phyloP scores from a whole-genome alignment of 108 stramenopile species.

The Cyclotella sp. region DNA sequence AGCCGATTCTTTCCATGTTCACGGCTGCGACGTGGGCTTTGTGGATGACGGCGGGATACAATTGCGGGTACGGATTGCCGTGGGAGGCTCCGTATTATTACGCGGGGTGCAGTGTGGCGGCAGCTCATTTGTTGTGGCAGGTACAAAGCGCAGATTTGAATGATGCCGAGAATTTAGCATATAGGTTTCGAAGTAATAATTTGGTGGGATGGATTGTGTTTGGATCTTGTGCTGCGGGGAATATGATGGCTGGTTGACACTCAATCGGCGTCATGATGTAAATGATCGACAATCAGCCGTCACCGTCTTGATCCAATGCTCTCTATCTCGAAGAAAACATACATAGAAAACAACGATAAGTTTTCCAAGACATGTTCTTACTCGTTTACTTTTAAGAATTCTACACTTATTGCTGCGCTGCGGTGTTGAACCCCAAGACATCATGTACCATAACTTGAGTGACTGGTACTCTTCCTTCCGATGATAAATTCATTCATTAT shows the following conservation, averaged over 20 bases:
- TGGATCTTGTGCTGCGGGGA: constrained; percentile 71
- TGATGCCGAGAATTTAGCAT: constrained; percentile 78
- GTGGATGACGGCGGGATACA: constrained; percentile 74
- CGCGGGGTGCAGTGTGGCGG: constrained; percentile 64
- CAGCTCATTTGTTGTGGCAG: constrained; percentile 88
- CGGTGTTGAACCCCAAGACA: too few species aligned
- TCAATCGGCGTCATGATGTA: neutral
- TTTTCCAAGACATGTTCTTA: too few species aligned
- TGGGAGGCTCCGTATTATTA: constrained; percentile 55
- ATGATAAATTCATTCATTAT: too few species aligned
- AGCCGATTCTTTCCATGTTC: constrained; percentile 70
- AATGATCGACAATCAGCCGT: neutral
- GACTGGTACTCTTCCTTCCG: too few species aligned
- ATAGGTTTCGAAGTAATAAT: constrained; percentile 85
- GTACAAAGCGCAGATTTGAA: constrained; percentile 82
- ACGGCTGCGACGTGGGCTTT: constrained; percentile 50
- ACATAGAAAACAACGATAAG: too few species aligned
- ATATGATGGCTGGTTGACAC: constrained; percentile 29
- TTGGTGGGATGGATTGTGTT: constrained; percentile 78
- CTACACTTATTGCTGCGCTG: too few species aligned
- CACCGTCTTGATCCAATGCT: neutral
- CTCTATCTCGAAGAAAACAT: too few species aligned
- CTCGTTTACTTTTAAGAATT: too few species aligned
- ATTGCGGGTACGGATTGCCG: constrained; percentile 32
- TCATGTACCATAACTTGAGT: too few species aligned